Evolutionary conservation across 108 stramenopile genomes (phyloP), one percentile per base, ranked within the genome.

Genomic region (Ochromonas danica): DNA sequence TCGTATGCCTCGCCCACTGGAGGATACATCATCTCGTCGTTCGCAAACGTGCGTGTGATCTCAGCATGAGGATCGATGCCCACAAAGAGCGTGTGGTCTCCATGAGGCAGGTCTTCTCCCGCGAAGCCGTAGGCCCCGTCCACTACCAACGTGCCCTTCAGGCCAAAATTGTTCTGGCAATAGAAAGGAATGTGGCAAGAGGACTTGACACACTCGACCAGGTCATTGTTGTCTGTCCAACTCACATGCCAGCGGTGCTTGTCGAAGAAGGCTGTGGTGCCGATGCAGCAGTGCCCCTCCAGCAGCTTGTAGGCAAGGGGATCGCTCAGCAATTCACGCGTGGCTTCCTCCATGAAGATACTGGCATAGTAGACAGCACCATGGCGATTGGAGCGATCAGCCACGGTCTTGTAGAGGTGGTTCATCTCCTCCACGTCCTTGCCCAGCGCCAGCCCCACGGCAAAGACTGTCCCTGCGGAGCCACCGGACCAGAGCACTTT

Each of bases 141-240:
- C 3, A 67, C 31, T 6, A 33, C 63, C 33, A 33, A 6, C 17
- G 6, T 25, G 17, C 63, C 63, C 10, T 36, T 28, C 31, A 67
- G 30, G 31, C 63, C 63, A 10, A 14, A 3, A 36, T 67, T 36
- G 31, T 36, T 6, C 31, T 67, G 17, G 63, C 63, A 67, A 36
- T 67, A 67, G 63, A 67, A 67, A 28, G 63, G 63, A 36, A 67
- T 67, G 63, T 67, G 63, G 31, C 30, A 67, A 10, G 63, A 67
- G 31, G 14, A 10, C 10, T 25, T 6, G 10, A 67, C 31, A 10
- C 30, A 67, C 17, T 3, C 17, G 3, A 67, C 31, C 31, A 67
- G 31, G 31, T 67, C 63, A 6, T 67, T 25, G 31, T 67, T 67
- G 31, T 67, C 63, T 36, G 6, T 25, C 63, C 63, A 67, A 36